phyloP scores from a whole-genome alignment of 129 eudicot species.

The Kitagawia praeruptora region DNA sequence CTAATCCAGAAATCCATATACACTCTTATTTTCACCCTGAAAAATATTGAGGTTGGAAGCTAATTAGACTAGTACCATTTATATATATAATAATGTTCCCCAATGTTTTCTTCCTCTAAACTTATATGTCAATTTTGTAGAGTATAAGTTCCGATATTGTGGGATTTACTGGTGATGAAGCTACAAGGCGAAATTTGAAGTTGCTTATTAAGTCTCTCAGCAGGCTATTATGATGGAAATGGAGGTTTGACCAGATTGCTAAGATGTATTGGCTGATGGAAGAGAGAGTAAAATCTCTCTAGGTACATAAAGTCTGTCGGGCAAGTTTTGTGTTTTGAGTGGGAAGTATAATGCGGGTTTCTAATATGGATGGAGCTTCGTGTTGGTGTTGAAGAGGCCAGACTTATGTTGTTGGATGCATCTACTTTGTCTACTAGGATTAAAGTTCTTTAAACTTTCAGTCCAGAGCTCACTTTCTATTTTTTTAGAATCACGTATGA shows the following conservation, averaged over 20 bases:
- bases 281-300: not conserved
- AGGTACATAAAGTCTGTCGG: not conserved
- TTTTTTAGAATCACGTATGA: not conserved
- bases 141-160: conserved; percentile 74
- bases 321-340: not conserved
- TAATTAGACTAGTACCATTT: not conserved
- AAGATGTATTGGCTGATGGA: not conserved
- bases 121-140: conserved; percentile 26
- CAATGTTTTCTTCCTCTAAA: not conserved
- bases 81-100: not conserved
- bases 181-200: conserved; percentile 71
- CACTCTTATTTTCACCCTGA: conserved; percentile 71
- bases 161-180: conserved; percentile 90
- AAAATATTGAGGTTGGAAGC: conserved; percentile 68
- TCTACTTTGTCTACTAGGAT: not conserved
- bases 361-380: conserved; percentile 18
- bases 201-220: conserved; percentile 73
- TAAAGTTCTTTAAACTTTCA: conserved; percentile 8
- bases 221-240: conserved; percentile 44
- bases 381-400: conserved; percentile 17
- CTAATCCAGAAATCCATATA: conserved; percentile 79
- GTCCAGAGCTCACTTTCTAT: conserved; percentile 4
- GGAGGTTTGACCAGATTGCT: not conserved
- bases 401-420: not conserved
- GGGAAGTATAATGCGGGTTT: conserved; percentile 9